These are phyloP conservation scores for Debaryomyces subglobosus DNA, from an alignment of 1,139 yeast species.

Conservation along the genomic window DNA sequence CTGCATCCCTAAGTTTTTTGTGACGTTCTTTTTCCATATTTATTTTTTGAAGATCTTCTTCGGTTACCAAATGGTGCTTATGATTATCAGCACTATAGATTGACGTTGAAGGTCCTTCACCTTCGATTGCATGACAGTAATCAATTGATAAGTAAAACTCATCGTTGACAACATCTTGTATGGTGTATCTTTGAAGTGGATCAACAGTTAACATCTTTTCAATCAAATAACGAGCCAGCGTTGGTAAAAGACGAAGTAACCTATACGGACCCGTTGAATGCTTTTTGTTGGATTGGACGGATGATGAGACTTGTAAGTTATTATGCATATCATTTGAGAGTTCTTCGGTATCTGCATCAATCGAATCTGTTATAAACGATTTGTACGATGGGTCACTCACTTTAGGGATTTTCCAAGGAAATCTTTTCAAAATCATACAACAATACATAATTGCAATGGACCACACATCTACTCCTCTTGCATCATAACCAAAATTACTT, in stretches of 20 bases:
- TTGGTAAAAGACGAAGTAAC: conserved; percentile 41
- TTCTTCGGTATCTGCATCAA: conserved; percentile 12
- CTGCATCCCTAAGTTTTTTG: conserved; percentile 24
- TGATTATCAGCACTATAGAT: conserved; percentile 36
- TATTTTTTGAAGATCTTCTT: conserved; percentile 51
- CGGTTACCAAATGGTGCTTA: conserved; percentile 59
- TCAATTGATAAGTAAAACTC: conserved; percentile 33
- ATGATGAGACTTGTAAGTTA: not conserved
- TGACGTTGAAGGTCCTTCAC: conserved; percentile 11
- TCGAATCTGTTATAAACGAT: conserved; percentile 34
- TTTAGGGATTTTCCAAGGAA: conserved; percentile 81
- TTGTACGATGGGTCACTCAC: conserved; percentile 56
- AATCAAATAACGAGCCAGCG: conserved; percentile 34
- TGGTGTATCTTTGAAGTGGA: conserved; percentile 30
- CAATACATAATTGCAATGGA: conserved; percentile 75
- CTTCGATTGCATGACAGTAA: conserved; percentile 25
- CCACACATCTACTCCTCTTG: conserved; percentile 77
- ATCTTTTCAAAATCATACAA: conserved; percentile 70
- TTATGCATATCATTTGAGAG: conserved; percentile 11
- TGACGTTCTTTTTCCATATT: conserved; percentile 41
- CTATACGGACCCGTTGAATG: conserved; percentile 33
- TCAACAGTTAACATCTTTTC: conserved; percentile 38
- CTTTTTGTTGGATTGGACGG: not conserved
- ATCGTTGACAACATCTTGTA: conserved; percentile 35
- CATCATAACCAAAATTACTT: conserved; percentile 56